phyloP scores from a whole-genome alignment of 345 rosid species.

The Noccaea bulbosa region DNA sequence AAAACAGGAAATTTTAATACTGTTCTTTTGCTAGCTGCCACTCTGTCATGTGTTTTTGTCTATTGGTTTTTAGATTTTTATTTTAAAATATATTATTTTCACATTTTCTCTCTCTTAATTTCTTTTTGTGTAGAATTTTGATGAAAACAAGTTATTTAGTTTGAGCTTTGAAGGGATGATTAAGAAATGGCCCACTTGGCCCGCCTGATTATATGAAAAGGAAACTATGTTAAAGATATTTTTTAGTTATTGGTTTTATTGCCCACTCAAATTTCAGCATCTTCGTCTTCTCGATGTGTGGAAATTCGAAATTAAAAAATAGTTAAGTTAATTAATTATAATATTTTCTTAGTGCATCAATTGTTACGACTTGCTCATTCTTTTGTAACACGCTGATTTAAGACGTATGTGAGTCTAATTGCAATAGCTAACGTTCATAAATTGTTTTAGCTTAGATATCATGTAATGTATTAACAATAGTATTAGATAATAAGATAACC shows the following conservation, averaged over 20 bases:
- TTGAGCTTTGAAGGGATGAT: not conserved
- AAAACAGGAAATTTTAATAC: slow-evolving; percentile 33
- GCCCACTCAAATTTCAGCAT: slow-evolving; percentile 38
- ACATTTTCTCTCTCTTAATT: not conserved
- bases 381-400: too few species aligned
- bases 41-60: slow-evolving; percentile 44
- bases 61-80: slow-evolving; percentile 15
- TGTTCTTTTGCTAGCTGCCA: slow-evolving; percentile 43
- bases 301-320: not conserved
- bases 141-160: not conserved
- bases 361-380: too few species aligned
- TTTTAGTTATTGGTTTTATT: slow-evolving; percentile 19
- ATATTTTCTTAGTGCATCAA: too few species aligned
- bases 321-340: too few species aligned
- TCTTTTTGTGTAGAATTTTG: not conserved
- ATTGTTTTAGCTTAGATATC: not conserved
- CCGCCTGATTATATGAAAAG: not conserved
- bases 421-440: not conserved
- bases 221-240: slow-evolving; percentile 15
- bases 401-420: too few species aligned
- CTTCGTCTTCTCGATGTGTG: slow-evolving; percentile 46
- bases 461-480: not conserved
- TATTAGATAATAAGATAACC: not conserved
- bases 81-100: not conserved
- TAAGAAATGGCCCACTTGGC: too few species aligned